These are phyloP conservation scores for Zymoseptoria tritici DNA, from an alignment of 2,329 filamentous ascomycete genomes.

Conservation along the genomic window DNA sequence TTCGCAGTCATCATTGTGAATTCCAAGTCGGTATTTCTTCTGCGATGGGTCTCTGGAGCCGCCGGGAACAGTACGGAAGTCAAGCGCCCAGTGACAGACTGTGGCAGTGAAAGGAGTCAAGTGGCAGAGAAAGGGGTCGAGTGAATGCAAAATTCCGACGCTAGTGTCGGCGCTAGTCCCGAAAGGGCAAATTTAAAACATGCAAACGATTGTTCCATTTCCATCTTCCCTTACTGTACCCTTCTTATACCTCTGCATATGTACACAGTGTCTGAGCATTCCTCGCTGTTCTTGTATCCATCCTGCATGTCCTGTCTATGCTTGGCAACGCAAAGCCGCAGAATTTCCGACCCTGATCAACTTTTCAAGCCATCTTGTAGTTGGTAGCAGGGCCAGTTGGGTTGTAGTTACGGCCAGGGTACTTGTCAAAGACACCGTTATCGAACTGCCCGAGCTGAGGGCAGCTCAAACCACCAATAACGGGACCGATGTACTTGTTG, in stretches of 20 bases:
- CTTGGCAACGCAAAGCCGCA: neutral
- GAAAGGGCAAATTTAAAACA: neutral
- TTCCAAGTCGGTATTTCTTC: no score
- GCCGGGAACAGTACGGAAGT: no score
- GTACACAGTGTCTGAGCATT: neutral
- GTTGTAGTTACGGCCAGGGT: conserved; percentile 16
- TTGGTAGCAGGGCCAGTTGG: conserved; percentile 17
- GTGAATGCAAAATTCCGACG: neutral
- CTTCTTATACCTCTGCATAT: neutral
- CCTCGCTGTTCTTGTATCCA: neutral
- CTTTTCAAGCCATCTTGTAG: neutral
- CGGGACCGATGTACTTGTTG: conserved; percentile 1
- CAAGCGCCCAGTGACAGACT: no score
- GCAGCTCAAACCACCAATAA: conserved; percentile 2
- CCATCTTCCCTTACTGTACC: neutral
- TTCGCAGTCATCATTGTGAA: no score
- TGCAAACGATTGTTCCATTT: neutral
- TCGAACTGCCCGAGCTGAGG: conserved; percentile 15
- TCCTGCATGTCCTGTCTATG: neutral
- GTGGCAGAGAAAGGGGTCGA: neutral
- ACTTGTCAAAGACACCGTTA: conserved; percentile 10
- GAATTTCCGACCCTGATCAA: neutral
- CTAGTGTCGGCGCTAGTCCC: neutral
- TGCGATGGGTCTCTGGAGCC: no score
- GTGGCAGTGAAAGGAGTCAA: neutral